Conservation (phyloP, 2,329 filamentous ascomycete genomes). For the Colletotrichum spinosum region DNA sequence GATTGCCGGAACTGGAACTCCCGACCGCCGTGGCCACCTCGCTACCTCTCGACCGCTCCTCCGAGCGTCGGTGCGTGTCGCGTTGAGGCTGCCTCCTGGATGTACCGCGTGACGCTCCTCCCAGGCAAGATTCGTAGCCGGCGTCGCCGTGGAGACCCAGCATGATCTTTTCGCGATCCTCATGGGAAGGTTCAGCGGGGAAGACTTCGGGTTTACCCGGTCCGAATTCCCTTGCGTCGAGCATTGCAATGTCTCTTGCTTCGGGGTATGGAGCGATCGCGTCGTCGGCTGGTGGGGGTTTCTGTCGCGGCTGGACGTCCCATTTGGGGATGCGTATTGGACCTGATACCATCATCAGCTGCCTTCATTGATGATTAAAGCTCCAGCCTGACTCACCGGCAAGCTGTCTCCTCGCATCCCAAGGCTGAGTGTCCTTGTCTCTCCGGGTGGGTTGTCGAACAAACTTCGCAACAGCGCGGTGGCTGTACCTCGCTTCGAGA, state of each 20-base stretch:
- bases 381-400: conserved; percentile 5
- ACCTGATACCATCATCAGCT: neutral
- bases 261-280: neutral
- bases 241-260: neutral
- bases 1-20: too few species aligned
- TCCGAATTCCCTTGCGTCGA: neutral
- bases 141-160: too few species aligned
- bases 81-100: too few species aligned
- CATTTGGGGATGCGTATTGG: neutral
- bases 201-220: neutral
- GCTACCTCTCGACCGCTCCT: too few species aligned
- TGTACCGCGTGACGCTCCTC: too few species aligned
- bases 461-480: conserved; percentile 4
- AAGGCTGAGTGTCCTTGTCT: neutral
- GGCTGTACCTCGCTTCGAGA: conserved; percentile 1
- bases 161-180: neutral
- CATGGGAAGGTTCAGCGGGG: neutral
- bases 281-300: neutral
- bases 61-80: too few species aligned
- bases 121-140: too few species aligned
- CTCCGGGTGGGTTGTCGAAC: neutral
- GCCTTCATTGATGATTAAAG: neutral
- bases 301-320: too few species aligned
- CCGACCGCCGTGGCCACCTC: too few species aligned
- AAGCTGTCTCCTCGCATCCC: neutral